A percentile compares a stretch with the other conserved stretches of the same genome.
Evolutionary conservation across 106 monocot genomes (phyloP).

Genomic region (Dendrobium huoshanense): DNA sequence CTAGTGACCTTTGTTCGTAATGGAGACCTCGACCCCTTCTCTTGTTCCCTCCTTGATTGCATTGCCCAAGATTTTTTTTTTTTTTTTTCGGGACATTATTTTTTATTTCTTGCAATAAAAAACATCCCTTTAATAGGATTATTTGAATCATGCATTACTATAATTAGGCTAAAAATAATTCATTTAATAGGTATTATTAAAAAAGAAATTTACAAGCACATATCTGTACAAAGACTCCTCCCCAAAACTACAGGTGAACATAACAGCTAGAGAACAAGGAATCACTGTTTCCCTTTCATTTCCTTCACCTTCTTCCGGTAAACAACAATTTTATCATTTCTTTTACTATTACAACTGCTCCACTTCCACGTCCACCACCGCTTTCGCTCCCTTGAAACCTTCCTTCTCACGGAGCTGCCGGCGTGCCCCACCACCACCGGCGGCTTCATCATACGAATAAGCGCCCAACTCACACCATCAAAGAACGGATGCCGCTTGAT

Average conservation of each 20-base stretch:
- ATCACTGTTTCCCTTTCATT: no score
- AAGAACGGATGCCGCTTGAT: constrained; percentile 83
- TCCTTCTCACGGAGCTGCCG: not conserved
- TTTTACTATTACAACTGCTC: constrained; percentile 9
- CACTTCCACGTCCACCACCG: constrained; percentile 6
- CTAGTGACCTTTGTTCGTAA: no score
- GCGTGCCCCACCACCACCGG: constrained; percentile 24
- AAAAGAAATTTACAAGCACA: no score
- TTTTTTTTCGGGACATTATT: no score
- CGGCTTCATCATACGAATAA: constrained; percentile 40
- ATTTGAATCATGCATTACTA: no score
- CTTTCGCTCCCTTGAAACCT: constrained; percentile 4
- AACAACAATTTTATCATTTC: not conserved
- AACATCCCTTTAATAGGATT: no score
- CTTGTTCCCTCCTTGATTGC: no score
- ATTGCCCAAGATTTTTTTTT: no score
- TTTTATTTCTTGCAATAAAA: no score
- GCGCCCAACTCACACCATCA: constrained; percentile 44
- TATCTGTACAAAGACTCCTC: not conserved
- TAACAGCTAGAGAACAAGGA: not conserved
- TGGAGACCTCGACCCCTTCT: no score
- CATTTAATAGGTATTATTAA: no score
- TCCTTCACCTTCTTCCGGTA: not conserved
- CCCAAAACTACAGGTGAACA: not conserved
- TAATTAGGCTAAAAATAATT: no score